Evolutionary conservation across 176 grass and related monocot genomes (phyloP), one percentile per base, ranked within the genome.

Genomic region (Puya raimondii): DNA sequence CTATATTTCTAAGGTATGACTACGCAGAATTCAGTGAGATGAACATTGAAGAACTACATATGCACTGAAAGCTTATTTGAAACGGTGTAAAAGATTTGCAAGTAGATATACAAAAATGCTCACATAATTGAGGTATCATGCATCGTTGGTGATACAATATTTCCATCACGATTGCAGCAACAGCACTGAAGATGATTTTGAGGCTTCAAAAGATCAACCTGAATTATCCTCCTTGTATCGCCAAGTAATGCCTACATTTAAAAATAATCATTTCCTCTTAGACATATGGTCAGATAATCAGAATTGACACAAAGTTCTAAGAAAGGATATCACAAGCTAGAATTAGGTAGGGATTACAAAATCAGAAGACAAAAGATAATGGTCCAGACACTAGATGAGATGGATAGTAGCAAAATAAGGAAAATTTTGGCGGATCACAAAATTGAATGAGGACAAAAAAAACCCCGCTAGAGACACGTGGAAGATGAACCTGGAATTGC

Each of bases 121-220:
- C 76, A 91, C 92, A 91, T 89, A 73, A 96, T 80, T 58, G 88
- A 89, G 49, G 92, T 87, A 74, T 89, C 92, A 75, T 91, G 88
- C 88, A 89, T 79, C 12, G 83, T 86, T 12, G 83, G 64, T 53
- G 79, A 87, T 50, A 96, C 64, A 48, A 64, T 76, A 53, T 71
- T 81, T 72, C 66, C 73, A 81, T 64, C 70, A 16, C 76, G 65
- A 74, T 64, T 80, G 77, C 92, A 91, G 76, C 88, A 88, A 85
- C 76, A 80, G 73, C 92, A 91, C 33, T 71, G 73, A 76, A 91
- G 77, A 86, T 85, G 80, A 57, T 61, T 73, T 12, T 80, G 77
- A 23, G 81, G 64, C 81, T 89, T 91, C 27, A 91, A 63, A 48
- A 96, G 89, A 91, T 91, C 88, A 72, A 91, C 78, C 72, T 96